Evolutionary conservation across 768 basidiomycete genomes (phyloP), one percentile per base, ranked within the genome.

Genomic region (Mycena latifolia): DNA sequence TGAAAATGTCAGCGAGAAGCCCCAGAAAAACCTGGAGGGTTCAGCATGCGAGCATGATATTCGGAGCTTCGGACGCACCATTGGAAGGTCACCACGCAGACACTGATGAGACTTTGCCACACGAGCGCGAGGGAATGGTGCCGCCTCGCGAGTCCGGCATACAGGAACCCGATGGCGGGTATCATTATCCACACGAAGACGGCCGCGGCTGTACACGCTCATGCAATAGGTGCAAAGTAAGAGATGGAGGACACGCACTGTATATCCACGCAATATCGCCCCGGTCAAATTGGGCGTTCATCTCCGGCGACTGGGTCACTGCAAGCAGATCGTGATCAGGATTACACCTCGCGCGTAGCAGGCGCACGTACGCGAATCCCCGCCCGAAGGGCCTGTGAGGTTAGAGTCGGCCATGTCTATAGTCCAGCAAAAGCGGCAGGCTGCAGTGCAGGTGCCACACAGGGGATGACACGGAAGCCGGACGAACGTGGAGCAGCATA

Each of bases 1-100:
- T 57, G 86, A 88, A 78, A 93, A 93, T 1, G 92, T 85, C 29
- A 93, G 80, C 20, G 90, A 91, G 79, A 83, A 93, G 0, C 91
- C 92, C 92, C 91, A 92, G 82, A 91, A 91, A 79, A 89, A 60
- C 59, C 59, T 60, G 27, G 28, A 43, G 17, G n/a, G 27, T 8
- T 41, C 22, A 22, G 22, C 2, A 22, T 45, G 20, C 15, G 22
- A 22, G 7, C 5, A 17, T 11, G 18, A 5, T 6, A n/a, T 5
- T n/a, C 17, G 17, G 17, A 22, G 20, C 7, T n/a, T 8, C n/a
- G n/a, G n/a, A 52, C 39, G 50, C 37, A 89, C 89, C 89, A 91
- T 85, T 89, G 71, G 15, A 55, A 63, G 15, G 59, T 52, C 27
- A 60, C 59, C 18, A 60, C 59, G 5, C 47, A 50, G 3, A 60